Conservation (phyloP, 2,329 filamentous ascomycete species). For the Arthroderma uncinatum region DNA sequence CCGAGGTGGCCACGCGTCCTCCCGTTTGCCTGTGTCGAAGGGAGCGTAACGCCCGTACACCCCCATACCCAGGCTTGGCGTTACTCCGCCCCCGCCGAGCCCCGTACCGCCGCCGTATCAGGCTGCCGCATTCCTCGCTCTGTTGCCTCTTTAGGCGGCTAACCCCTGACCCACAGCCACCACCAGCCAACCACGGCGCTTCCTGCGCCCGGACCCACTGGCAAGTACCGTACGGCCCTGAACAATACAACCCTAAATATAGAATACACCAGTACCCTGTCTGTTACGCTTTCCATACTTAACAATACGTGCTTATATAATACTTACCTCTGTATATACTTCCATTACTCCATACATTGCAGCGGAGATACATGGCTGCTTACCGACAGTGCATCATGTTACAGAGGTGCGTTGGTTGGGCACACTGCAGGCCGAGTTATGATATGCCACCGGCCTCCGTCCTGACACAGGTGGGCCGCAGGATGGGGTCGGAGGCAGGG, state of each 20-base stretch:
- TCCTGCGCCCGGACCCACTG: neutral
- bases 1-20: slow-evolving; percentile 7
- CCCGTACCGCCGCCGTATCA: neutral
- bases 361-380: too few relatives aligned
- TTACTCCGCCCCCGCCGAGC: neutral
- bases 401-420: too few relatives aligned
- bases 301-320: too few relatives aligned
- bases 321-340: too few relatives aligned
- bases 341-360: too few relatives aligned
- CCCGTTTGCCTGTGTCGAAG: neutral
- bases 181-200: neutral
- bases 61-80: neutral
- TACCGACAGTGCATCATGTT: too few relatives aligned
- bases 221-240: neutral
- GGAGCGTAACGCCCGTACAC: neutral
- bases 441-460: neutral
- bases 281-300: too few relatives aligned
- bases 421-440: too few relatives aligned
- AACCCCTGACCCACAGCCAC: neutral
- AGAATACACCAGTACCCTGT: neutral
- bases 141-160: neutral
- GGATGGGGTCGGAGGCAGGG: neutral
- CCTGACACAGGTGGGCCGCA: neutral
- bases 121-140: neutral
- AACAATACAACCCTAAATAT: neutral